Percentiles rank a stretch among this genome's conserved stretches.
phyloP scores from a whole-genome alignment of 169 alveolate species.

The Amoebophrya sp. region DNA sequence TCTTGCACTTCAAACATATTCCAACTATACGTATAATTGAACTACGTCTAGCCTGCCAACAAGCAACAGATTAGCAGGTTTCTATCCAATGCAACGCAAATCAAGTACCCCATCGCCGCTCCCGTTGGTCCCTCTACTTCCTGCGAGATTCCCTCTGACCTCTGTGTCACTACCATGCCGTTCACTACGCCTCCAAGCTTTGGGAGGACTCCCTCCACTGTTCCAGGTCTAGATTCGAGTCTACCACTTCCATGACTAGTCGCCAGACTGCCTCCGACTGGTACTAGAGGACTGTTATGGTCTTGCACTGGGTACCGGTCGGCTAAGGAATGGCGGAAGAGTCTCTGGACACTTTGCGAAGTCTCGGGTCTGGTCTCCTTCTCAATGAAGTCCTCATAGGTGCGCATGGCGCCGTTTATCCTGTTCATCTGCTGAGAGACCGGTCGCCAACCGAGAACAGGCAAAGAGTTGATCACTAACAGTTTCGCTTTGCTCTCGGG shows the following conservation, averaged over 20 bases:
- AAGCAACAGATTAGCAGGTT: no score
- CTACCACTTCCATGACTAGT: background rate
- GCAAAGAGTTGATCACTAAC: background rate
- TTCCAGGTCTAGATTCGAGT: background rate
- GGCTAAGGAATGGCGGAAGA: background rate
- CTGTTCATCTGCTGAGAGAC: background rate
- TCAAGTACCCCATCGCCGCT: background rate
- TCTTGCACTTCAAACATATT: no score
- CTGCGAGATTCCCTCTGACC: background rate
- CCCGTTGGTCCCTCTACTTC: background rate
- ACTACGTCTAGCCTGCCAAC: no score
- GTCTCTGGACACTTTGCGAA: background rate
- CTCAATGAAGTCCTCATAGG: background rate
- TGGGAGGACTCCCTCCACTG: background rate
- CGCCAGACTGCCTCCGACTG: background rate
- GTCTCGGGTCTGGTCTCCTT: background rate
- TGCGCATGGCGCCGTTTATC: background rate
- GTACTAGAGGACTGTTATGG: no score
- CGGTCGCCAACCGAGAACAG: conserved; percentile 10
- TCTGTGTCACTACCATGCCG: background rate
- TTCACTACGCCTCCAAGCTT: background rate
- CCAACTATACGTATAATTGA: no score
- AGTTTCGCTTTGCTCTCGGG: background rate
- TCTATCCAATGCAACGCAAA: no score
- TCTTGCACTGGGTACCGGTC: background rate